Conservation (phyloP, 2,329 filamentous ascomycete species). For the Paracoccidioides lutzii region DNA sequence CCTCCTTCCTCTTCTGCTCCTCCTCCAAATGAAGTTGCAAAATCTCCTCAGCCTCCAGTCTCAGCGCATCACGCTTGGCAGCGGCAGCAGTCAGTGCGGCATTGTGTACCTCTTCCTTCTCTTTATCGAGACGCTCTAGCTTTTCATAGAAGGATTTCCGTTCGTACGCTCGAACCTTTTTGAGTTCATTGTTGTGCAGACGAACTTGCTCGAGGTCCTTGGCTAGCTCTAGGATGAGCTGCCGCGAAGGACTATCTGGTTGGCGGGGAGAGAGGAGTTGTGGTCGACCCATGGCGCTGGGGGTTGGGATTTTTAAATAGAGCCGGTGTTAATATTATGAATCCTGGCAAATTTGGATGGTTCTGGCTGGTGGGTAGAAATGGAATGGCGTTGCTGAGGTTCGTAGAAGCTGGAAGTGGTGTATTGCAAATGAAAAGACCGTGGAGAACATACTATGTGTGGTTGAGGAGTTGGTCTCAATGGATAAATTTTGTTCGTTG, state of each 20-base stretch:
- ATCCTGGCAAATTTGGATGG: no score
- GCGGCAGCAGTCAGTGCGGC: constrained; percentile 54
- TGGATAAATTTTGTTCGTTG: no score
- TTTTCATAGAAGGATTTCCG: constrained; percentile 39
- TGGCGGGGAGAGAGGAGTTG: constrained; percentile 18
- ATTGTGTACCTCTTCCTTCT: constrained; percentile 50
- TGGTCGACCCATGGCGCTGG: constrained; percentile 17
- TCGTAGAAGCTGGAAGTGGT: no score
- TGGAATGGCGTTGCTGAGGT: no score
- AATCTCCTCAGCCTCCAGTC: constrained; percentile 41
- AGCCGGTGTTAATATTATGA: not conserved
- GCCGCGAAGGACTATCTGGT: constrained; percentile 28
- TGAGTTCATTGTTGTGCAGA: constrained; percentile 31
- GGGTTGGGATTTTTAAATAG: constrained; percentile 5
- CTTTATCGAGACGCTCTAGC: constrained; percentile 50
- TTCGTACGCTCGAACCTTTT: constrained; percentile 32
- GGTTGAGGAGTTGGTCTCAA: no score
- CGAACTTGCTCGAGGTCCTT: constrained; percentile 29
- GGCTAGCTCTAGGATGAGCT: constrained; percentile 29
- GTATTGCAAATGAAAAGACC: no score
- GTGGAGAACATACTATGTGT: no score
- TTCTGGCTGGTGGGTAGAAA: no score
- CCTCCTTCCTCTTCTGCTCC: constrained; percentile 26
- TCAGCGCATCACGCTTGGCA: constrained; percentile 53
- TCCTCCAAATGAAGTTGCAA: constrained; percentile 22